Conservation (phyloP, 2,329 filamentous ascomycete genomes). For the Aspergillus fumigatus region DNA sequence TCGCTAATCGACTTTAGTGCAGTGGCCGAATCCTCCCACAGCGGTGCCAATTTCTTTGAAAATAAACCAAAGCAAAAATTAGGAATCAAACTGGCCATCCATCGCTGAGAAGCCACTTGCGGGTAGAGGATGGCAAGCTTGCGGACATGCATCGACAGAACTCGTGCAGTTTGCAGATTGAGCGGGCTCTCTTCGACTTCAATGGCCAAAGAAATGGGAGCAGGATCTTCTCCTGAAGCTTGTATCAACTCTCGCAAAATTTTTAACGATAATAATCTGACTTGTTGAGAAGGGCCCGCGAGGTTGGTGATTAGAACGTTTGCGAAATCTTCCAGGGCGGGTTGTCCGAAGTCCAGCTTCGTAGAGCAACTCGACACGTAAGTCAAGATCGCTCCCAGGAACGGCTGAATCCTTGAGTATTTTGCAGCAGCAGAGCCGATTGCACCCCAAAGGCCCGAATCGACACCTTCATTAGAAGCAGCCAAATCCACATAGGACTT, state of each 20-base stretch:
- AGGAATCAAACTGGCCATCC: conserved; percentile 69
- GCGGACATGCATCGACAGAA: conserved; percentile 79
- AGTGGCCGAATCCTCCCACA: conserved; percentile 80
- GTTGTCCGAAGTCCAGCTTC: conserved; percentile 40
- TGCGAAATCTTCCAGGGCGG: conserved; percentile 59
- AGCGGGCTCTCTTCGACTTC: conserved; percentile 75
- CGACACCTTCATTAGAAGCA: conserved; percentile 53
- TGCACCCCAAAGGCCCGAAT: conserved; percentile 59
- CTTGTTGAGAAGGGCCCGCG: conserved; percentile 66
- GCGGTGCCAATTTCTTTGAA: conserved; percentile 74
- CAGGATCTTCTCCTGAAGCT: conserved; percentile 45
- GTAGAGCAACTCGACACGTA: conserved; percentile 39
- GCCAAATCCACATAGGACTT: conserved; percentile 66
- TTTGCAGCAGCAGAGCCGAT: conserved; percentile 62
- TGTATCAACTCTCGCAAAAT: conserved; percentile 58
- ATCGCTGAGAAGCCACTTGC: conserved; percentile 54
- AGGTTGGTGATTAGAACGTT: conserved; percentile 68
- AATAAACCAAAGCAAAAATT: conserved; percentile 85
- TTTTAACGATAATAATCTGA: conserved; percentile 69
- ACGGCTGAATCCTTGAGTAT: conserved; percentile 63
- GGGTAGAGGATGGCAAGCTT: conserved; percentile 66
- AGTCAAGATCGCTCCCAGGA: conserved; percentile 57
- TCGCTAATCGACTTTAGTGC: conserved; percentile 72
- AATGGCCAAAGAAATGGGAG: conserved; percentile 57
- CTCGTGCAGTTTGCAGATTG: conserved; percentile 69